phyloP scores from a whole-genome alignment of 2,329 filamentous ascomycete genomes.

The Xylariaceae sp. region DNA sequence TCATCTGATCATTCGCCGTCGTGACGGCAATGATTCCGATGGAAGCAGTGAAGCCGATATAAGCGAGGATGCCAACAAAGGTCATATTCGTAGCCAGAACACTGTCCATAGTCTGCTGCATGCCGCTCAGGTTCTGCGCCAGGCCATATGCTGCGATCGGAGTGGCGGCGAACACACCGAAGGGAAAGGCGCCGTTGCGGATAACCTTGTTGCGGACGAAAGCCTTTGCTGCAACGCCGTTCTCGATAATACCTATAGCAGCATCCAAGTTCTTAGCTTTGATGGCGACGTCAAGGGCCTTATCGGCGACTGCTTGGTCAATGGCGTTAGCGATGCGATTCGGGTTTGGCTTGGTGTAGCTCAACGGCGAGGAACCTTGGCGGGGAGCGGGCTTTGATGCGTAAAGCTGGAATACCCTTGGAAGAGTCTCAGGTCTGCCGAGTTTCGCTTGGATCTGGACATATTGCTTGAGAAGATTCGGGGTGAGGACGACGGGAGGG shows the following conservation, averaged over 20 bases:
- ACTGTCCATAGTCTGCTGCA: constrained; percentile 75
- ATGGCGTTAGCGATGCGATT: constrained; percentile 69
- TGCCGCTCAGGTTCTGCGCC: constrained; percentile 60
- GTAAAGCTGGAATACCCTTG: constrained; percentile 76
- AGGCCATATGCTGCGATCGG: constrained; percentile 68
- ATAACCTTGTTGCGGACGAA: constrained; percentile 66
- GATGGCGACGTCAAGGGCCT: constrained; percentile 76
- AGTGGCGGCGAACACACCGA: constrained; percentile 49
- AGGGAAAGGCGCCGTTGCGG: constrained; percentile 58
- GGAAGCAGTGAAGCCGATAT: constrained; percentile 74
- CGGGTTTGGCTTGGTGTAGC: constrained; percentile 61
- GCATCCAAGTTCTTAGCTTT: constrained; percentile 72
- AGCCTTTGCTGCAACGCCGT: constrained; percentile 62
- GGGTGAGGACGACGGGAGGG: constrained; percentile 75
- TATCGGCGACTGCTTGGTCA: constrained; percentile 63
- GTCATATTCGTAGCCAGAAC: constrained; percentile 70
- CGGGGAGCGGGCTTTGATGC: constrained; percentile 74
- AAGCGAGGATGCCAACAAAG: constrained; percentile 77
- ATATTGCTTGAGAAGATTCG: constrained; percentile 67
- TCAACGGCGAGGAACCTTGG: constrained; percentile 54
- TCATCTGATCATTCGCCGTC: constrained; percentile 93
- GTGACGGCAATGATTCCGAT: constrained; percentile 81
- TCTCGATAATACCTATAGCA: constrained; percentile 71
- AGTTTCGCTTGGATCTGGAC: constrained; percentile 72
- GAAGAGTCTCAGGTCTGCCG: constrained; percentile 69